These are phyloP conservation scores for Cercospora sesami DNA, from an alignment of 2,329 filamentous ascomycete genomes.

Conservation along the genomic window DNA sequence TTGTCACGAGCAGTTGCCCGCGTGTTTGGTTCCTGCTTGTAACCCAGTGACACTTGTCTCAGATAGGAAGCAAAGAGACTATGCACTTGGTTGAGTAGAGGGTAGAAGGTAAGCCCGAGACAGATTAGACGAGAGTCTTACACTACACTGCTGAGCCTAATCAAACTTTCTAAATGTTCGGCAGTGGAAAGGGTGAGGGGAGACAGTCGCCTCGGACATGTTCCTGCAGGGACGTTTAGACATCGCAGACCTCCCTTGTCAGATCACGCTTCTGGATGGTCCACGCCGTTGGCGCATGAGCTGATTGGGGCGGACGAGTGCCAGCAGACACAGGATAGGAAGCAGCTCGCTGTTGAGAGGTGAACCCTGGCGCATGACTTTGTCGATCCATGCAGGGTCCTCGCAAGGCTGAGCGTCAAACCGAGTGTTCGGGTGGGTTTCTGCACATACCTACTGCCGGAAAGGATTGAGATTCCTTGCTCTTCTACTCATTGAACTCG, in stretches of 20 bases:
- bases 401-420: constrained; percentile 3
- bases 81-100: background rate
- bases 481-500: background rate
- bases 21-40: background rate
- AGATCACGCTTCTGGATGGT: background rate
- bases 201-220: constrained; percentile 1
- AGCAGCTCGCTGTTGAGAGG: background rate
- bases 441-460: background rate
- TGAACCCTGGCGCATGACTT: constrained; percentile 5
- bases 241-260: background rate
- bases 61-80: background rate
- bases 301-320: background rate
- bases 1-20: background rate
- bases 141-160: background rate
- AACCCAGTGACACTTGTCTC: background rate
- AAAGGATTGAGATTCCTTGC: background rate
- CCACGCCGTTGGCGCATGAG: background rate
- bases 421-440: background rate
- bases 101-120: background rate
- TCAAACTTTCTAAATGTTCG: background rate
- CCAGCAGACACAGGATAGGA: constrained; percentile 1
- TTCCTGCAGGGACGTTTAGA: background rate
- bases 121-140: background rate
- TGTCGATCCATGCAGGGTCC: constrained; percentile 6
- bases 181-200: background rate